Base-by-base conservation (phyloP, 2,329 filamentous ascomycete genomes). In the Ceratocystis lukuohia region DNA sequence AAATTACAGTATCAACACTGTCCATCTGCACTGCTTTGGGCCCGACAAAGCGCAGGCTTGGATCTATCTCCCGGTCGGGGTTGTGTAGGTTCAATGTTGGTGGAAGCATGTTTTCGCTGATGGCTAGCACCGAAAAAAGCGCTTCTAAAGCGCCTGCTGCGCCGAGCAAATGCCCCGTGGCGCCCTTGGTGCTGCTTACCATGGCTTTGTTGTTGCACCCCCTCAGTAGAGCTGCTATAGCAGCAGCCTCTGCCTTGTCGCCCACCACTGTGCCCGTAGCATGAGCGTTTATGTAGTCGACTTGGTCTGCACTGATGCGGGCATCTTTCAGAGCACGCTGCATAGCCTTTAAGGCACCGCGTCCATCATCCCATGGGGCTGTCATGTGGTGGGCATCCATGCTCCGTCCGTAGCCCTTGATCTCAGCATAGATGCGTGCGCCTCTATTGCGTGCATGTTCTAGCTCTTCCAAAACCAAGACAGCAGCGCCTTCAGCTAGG, bases 281-380 rank as follows among this genome's bases (percentile, higher is more conserved):
- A 73, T 99, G 94, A 1, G 94, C 94, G 72, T 97, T 99, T 73
- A 99, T 83, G 74, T 99, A 99, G 74, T 92, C 89, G 3, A 99
- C 85, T 50, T 85, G 77, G 0, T 76, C 76, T 0, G 94, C 92
- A 64, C 79, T 80, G 46, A 96, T 72, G 0, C 80, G 76, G 0
- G 91, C 91, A 72, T 89, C 84, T 71, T 81, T 85, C 68, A 99
- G 76, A 0, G 93, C 92, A 70, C 84, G 84, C 73, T 83, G 88
- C 94, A 99, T 99, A 2, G 93, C 88, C 61, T 89, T 78, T 37
- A 85, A 83, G 0, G 94, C 92, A 0, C 94, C 94, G 62, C 84
- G 81, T 0, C 94, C 94, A 72, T 95, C 87, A 71, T 87, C 85
- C 20, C 86, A 84, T 0, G 94, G 94, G 0, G 93, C 90, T 10